Evolutionary conservation across 2,329 filamentous ascomycete species (phyloP).

Genomic region (Microcera coccophila): DNA sequence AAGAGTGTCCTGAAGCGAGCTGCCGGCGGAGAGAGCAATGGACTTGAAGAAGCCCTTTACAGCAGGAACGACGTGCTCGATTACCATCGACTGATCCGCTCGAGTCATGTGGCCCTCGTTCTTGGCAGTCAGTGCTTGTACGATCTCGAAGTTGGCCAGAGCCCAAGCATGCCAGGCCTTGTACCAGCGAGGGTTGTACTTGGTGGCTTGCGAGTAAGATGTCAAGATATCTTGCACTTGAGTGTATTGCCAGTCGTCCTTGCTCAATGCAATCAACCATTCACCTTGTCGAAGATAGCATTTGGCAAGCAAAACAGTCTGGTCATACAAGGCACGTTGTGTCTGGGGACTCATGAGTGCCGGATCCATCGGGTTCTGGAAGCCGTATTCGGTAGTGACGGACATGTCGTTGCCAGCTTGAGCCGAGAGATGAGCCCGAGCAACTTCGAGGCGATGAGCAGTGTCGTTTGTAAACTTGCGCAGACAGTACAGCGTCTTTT

Average conservation of each 20-base stretch:
- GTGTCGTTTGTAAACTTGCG: slow-evolving; percentile 59
- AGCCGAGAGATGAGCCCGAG: slow-evolving; percentile 46
- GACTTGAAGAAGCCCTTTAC: slow-evolving; percentile 97
- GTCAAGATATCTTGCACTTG: slow-evolving; percentile 82
- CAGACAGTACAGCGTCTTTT: slow-evolving; percentile 56
- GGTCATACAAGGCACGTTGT: slow-evolving; percentile 54
- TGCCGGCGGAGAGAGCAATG: slow-evolving; percentile 84
- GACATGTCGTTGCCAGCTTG: slow-evolving; percentile 46
- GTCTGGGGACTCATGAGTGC: slow-evolving; percentile 46
- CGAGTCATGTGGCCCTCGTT: slow-evolving; percentile 49
- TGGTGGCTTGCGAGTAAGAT: slow-evolving; percentile 89
- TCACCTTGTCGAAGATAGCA: slow-evolving; percentile 96
- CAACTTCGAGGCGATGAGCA: slow-evolving; percentile 51
- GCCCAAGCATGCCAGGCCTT: slow-evolving; percentile 99
- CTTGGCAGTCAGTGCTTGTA: slow-evolving; percentile 71
- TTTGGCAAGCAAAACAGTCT: slow-evolving; percentile 77
- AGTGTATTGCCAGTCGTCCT: slow-evolving; percentile 83
- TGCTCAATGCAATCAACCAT: slow-evolving; percentile 84
- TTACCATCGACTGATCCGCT: slow-evolving; percentile 62
- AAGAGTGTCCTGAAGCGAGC: slow-evolving; percentile 92
- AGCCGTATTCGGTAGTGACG: slow-evolving; percentile 46
- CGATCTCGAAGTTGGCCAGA: slow-evolving; percentile 95
- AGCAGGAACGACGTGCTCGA: slow-evolving; percentile 89
- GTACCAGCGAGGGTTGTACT: slow-evolving; percentile 93
- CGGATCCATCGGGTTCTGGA: slow-evolving; percentile 45